phyloP scores from a whole-genome alignment of 805 yeast species.

The Hermanozyma aechmeae region DNA sequence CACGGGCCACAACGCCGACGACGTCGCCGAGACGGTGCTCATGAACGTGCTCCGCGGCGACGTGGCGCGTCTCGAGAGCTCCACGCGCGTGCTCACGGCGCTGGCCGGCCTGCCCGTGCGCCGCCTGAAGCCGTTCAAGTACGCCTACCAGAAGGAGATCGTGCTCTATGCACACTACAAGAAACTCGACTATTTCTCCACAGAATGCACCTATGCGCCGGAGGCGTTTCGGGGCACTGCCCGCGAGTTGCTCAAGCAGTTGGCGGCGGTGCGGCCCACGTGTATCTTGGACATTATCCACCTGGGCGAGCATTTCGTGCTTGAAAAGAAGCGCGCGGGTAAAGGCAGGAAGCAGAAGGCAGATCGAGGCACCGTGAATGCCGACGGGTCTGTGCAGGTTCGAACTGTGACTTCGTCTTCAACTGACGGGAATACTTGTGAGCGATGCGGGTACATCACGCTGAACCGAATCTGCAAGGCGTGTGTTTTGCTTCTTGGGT shows the following conservation, averaged over 20 bases:
- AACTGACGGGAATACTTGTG: constrained; percentile 74
- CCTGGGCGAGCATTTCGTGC: constrained; percentile 79
- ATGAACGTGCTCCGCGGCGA: constrained; percentile 97
- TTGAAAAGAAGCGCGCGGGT: constrained; percentile 39
- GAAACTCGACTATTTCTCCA: constrained; percentile 88
- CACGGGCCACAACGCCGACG: constrained; percentile 99
- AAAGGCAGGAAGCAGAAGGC: constrained; percentile 5
- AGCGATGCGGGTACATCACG: constrained; percentile 85
- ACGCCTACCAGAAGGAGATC: constrained; percentile 93
- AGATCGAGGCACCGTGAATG: constrained; percentile 42
- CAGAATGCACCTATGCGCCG: constrained; percentile 97
- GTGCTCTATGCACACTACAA: constrained; percentile 96
- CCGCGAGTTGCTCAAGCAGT: constrained; percentile 78
- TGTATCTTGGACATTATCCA: constrained; percentile 91
- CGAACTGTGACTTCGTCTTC: too few relatives aligned
- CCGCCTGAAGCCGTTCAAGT: constrained; percentile 92
- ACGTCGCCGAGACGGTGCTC: constrained; percentile 95
- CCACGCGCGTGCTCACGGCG: constrained; percentile 77
- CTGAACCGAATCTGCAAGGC: constrained; percentile 89
- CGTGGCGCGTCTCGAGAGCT: constrained; percentile 80
- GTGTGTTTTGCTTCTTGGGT: constrained; percentile 76
- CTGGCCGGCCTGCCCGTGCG: constrained; percentile 82
- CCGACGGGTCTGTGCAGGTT: constrained; percentile 49
- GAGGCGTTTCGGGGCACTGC: constrained; percentile 99
- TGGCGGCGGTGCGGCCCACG: constrained; percentile 85